These are phyloP conservation scores for Mycena epipterygia DNA, from an alignment of 768 basidiomycete genomes.

Conservation along the genomic window DNA sequence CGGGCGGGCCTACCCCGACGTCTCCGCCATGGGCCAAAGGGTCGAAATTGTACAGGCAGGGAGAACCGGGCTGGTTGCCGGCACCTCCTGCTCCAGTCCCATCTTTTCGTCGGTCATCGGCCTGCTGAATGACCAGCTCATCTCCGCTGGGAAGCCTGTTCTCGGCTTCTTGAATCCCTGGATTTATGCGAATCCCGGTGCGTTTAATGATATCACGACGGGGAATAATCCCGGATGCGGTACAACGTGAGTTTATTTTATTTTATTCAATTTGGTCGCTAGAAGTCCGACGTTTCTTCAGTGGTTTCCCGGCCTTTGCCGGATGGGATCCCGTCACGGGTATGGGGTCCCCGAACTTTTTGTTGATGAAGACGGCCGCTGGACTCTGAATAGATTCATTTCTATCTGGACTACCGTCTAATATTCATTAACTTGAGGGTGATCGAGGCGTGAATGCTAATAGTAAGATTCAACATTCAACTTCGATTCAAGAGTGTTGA, in stretches of 20 bases:
- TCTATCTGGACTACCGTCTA: neutral
- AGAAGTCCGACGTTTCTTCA: slow-evolving; percentile 28
- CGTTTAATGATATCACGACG: slow-evolving; percentile 59
- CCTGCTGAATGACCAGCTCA: slow-evolving; percentile 59
- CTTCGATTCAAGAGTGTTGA: too few species aligned
- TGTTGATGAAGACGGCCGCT: slow-evolving; percentile 24
- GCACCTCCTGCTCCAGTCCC: too few species aligned
- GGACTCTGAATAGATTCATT: slow-evolving; percentile 9
- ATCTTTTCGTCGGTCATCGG: slow-evolving; percentile 60
- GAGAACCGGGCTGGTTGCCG: too few species aligned
- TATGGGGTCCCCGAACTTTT: slow-evolving; percentile 48
- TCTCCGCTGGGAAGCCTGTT: slow-evolving; percentile 47
- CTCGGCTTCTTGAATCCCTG: slow-evolving; percentile 37
- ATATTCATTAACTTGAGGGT: too few species aligned
- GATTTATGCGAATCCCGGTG: too few species aligned
- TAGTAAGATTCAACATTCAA: too few species aligned
- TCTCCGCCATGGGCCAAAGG: slow-evolving; percentile 33
- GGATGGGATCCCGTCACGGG: slow-evolving; percentile 56
- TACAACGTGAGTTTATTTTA: slow-evolving; percentile 46
- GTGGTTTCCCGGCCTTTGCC: too few species aligned
- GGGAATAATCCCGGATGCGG: slow-evolving; percentile 61
- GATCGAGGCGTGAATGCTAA: too few species aligned
- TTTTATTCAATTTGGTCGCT: neutral
- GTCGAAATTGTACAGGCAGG: slow-evolving; percentile 40
- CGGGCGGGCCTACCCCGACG: slow-evolving; percentile 44